Evolutionary conservation across 352 stramenopile genomes (phyloP), one percentile per base, ranked within the genome.

Genomic region (Phytophthora ohioensis): DNA sequence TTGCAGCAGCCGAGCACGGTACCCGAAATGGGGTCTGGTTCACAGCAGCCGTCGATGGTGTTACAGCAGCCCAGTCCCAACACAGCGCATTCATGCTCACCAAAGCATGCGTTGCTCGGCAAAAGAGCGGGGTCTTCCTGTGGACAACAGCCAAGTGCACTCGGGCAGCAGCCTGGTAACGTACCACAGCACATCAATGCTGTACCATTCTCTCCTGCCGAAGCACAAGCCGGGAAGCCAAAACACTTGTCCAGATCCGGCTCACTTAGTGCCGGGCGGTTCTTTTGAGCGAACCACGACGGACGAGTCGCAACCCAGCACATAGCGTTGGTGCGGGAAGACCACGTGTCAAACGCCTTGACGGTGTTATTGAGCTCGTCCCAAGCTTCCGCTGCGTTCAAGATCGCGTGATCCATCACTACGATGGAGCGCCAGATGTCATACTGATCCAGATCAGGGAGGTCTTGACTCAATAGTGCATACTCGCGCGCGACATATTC

Each of bases 381-480:
- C 88, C 88, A 95, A 57, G 84, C 88, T 0, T 72, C 49, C 0
- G 60, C 62, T 7, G 73, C 85, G 51, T 95, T 63, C 27, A 93
- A 63, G 57, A 93, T 91, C 38, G 88, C 88, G 45, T 93, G 84
- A 62, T 93, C 79, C 53, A 95, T 75, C 53, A 88, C 71, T 7
- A 92, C 74, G 15, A 91, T 80, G 32, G 84, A 92, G 53, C 87
- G 85, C 88, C 88, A 95, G 53, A 93, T 86, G 52, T 93, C 84
- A 9, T 75, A 65, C 3, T 77, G 34, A 5, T 54, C 39, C 30
- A 92, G 69, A 21, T 66, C 60, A 1, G 70, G 72, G 11, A 82
- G 83, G 31, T 90, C 78, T 30, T 77, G 71, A 6, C 73, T 76
- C 43, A 92, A 58, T 43, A 90, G 66, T 21, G 72, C 64, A 64